phyloP scores from a whole-genome alignment of 2,329 filamentous ascomycete genomes.

The Alternaria sp. region DNA sequence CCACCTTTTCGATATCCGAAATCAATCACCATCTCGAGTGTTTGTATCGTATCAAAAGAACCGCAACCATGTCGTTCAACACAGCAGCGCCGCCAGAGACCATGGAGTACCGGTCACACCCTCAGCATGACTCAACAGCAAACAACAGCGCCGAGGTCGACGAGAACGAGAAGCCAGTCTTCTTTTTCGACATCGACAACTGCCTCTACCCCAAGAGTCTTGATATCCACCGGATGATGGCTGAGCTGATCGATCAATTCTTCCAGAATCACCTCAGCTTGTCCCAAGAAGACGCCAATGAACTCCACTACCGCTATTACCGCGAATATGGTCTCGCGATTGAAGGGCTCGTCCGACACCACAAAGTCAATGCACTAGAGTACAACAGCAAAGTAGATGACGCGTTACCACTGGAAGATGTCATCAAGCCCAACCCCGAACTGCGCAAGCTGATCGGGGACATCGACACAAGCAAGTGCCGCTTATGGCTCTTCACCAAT shows the following conservation, averaged over 20 bases:
- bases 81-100: slow-evolving; percentile 11
- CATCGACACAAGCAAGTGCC: slow-evolving; percentile 83
- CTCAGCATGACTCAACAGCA: slow-evolving; percentile 7
- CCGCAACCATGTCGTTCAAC: slow-evolving; percentile 3
- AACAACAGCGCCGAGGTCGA: slow-evolving; percentile 26
- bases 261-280: slow-evolving; percentile 75
- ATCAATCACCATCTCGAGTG: neutral
- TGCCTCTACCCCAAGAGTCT: slow-evolving; percentile 90
- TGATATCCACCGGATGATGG: slow-evolving; percentile 89
- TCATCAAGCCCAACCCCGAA: slow-evolving; percentile 79
- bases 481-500: slow-evolving; percentile 94
- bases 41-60: neutral
- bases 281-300: slow-evolving; percentile 76
- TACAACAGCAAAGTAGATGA: slow-evolving; percentile 97
- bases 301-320: slow-evolving; percentile 91
- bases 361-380: slow-evolving; percentile 92
- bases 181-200: slow-evolving; percentile 96
- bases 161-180: slow-evolving; percentile 57
- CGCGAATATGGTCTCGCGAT: slow-evolving; percentile 96
- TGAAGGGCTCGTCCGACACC: slow-evolving; percentile 89
- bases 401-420: slow-evolving; percentile 82
- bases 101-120: slow-evolving; percentile 5
- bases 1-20: neutral
- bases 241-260: slow-evolving; percentile 74
- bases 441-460: slow-evolving; percentile 79